Percentiles rank a stretch among this genome's conserved stretches.
phyloP scores from a whole-genome alignment of 495 filamentous ascomycete species.

The Xylaria sp. region DNA sequence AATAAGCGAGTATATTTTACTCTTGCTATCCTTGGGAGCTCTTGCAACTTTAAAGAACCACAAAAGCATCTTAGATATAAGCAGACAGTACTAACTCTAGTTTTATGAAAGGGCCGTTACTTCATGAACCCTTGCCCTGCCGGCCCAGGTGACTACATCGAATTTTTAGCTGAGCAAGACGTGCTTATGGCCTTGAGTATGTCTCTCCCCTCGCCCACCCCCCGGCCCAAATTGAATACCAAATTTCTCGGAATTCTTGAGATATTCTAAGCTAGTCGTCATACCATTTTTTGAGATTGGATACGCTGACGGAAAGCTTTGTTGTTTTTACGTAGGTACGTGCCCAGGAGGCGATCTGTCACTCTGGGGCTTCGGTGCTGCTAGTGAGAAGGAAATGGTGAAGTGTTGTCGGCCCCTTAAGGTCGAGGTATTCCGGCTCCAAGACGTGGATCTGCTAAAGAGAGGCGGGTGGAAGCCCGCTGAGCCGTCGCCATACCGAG shows the following conservation, averaged over 20 bases:
- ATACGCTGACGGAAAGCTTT: neutral
- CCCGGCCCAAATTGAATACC: neutral
- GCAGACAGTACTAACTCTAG: neutral
- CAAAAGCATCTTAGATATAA: neutral
- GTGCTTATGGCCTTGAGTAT: constrained; percentile 73
- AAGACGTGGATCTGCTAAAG: constrained; percentile 57
- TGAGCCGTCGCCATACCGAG: constrained; percentile 63
- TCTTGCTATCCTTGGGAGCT: neutral
- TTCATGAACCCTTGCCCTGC: constrained; percentile 80
- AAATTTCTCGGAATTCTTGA: neutral
- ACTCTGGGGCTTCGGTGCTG: constrained; percentile 76
- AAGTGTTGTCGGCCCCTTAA: constrained; percentile 75
- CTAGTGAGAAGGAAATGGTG: constrained; percentile 69
- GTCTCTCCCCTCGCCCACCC: constrained; percentile 55
- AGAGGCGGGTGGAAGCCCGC: constrained; percentile 65
- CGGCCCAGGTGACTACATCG: constrained; percentile 68
- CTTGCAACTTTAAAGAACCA: neutral
- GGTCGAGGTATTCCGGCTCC: constrained; percentile 71
- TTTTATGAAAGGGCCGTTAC: constrained; percentile 64
- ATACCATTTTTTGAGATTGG: neutral
- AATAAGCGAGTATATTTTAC: neutral
- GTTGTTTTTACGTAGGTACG: constrained; percentile 39
- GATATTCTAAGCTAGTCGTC: neutral
- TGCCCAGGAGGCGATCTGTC: constrained; percentile 71
- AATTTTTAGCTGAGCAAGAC: constrained; percentile 80